Evolutionary conservation across 305 asterid genomes (phyloP), one percentile per base, ranked within the genome.

Genomic region (Fraxinus nigra): DNA sequence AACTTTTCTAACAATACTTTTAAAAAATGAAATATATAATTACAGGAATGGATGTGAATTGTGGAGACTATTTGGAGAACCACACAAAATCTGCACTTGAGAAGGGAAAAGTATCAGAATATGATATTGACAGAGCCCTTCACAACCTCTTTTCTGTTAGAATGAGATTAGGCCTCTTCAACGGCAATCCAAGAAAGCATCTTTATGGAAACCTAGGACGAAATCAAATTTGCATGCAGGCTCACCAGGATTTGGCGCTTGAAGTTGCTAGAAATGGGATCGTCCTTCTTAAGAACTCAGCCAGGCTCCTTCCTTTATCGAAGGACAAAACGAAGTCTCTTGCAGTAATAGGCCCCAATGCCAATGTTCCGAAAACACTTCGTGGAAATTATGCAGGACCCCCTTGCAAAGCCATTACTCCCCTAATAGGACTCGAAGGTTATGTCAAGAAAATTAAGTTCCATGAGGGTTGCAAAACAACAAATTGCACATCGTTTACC

Each of bases 381-480:
- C 81, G 89, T 1, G 97, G 97, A 16, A 90, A 89, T 79, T 93
- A 91, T 0, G 90, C 89, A 0, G 97, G 97, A 5, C 88, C 90
- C 0, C 94, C 97, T 0, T 93, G 97, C 88, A 88, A 82, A 40
- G 75, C 90, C 70, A 72, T 90, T 33, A 88, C 92, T 7, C 91
- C 92, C 48, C 87, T 91, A 18, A 87, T 89, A 88, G 97, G 91
- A 8, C 88, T 93, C 77, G 81, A 82, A 80, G 80, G 87, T 40
- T 86, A 88, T 26, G 86, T 88, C 74, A 80, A 67, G 34, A 72
- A 82, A 0, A 79, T 81, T 11, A 11, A 69, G 46, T 85, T 87
- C 38, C 89, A 84, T 30, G 82, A 8, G 11, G 95, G 95, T 22
- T 90, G 95, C 46, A 78, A 88, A 3, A 56, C 73, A 37, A 82